Evolutionary conservation across 2,329 filamentous ascomycete species (phyloP), one percentile per base, ranked within the genome.

Genomic region (Fusarium paranaense): DNA sequence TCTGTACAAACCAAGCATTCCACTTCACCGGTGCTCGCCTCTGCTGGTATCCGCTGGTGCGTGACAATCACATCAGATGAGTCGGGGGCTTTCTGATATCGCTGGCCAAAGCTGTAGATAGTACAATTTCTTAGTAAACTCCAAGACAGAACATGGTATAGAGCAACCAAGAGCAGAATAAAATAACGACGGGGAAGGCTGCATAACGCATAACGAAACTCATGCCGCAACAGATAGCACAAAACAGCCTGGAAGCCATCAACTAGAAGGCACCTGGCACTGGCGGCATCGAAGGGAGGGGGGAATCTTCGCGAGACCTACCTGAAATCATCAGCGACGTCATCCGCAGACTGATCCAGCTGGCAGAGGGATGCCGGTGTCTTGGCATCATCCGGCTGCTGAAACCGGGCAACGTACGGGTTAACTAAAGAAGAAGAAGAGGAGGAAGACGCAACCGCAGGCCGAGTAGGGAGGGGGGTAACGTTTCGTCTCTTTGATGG

Each of bases 1-100:
- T 83, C 80, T 6, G 78, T 74, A 69, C 83, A 85, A n/a, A 84
- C 78, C n/a, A 78, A 59, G 67, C 83, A 85, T 16, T 83, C 81
- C 30, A 78, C 62, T 2, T 79, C 73, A 5, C 77, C 75, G 20
- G 66, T 70, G 7, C 74, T 62, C 25, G 75, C 60, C 4, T 72
- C 77, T 7, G 75, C 69, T 16, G 76, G 74, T 5, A 76, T 64
- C 10, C 81, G 79, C 30, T 79, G 77, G 62, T 79, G 78, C 11
- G 80, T 82, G 52, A 84, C 67, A 9, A 81, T 71, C 6, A 82
- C 74, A 22, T 79, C 69, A 14, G 75, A 57, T 1, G 78, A 78
- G 20, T 76, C 76, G 22, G 67, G 54, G 10, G 76, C 69, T 70
- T 74, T 74, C 14, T 81, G 78, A 58, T 84, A 83, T 58, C 80